A percentile compares a stretch with the other conserved stretches of the same genome.
Conservation (phyloP, 2,329 filamentous ascomycete species). For the Sclerotinia subarctica region DNA sequence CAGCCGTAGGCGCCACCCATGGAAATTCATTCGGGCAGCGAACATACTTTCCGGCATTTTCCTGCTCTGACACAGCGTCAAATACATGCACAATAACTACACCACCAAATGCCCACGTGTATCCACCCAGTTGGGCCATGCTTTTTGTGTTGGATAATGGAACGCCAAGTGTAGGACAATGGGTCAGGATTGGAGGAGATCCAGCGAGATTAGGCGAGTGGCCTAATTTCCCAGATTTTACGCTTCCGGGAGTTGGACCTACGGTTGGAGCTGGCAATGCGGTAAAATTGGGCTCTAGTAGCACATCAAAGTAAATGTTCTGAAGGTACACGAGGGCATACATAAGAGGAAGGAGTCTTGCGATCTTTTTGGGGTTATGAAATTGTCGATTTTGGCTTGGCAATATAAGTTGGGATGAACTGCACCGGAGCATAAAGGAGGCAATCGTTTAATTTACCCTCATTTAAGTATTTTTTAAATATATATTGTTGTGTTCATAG, state of each 20-base stretch:
- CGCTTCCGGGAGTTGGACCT: constrained; percentile 8
- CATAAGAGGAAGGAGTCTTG: too few relatives aligned
- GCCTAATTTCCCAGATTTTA: constrained; percentile 49
- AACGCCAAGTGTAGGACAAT: constrained; percentile 59
- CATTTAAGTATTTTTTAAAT: too few relatives aligned
- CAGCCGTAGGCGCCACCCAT: constrained; percentile 15
- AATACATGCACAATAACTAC: constrained; percentile 40
- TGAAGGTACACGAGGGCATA: neutral
- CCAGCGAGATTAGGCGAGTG: constrained; percentile 59
- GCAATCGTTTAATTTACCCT: neutral
- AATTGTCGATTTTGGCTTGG: neutral
- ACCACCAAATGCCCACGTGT: constrained; percentile 54
- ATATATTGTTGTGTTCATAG: too few relatives aligned
- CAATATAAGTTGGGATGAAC: too few relatives aligned
- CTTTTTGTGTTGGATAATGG: constrained; percentile 60
- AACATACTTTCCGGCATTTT: constrained; percentile 11
- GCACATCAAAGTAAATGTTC: neutral
- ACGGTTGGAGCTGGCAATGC: neutral
- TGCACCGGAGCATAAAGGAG: neutral
- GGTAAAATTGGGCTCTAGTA: neutral
- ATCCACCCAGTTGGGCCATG: constrained; percentile 62
- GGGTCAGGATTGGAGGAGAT: constrained; percentile 64
- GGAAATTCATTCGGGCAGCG: constrained; percentile 15
- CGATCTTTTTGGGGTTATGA: neutral
- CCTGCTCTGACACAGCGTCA: constrained; percentile 5